Evolutionary conservation across 2,329 filamentous ascomycete species (phyloP).

Genomic region (Claviceps capensis): DNA sequence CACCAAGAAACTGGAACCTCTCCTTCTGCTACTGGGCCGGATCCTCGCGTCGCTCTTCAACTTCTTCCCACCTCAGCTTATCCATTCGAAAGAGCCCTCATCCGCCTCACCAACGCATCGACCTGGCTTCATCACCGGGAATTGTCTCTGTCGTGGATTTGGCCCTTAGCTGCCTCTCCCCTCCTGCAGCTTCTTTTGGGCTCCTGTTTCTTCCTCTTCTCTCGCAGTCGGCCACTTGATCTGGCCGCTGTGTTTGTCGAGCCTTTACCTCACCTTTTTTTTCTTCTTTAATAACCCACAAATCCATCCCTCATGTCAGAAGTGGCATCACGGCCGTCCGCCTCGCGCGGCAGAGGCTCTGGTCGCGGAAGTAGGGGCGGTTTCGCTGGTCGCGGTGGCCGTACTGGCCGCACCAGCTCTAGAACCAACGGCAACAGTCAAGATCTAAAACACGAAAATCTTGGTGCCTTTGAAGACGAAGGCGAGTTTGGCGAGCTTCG

Average conservation of each 20-base stretch:
- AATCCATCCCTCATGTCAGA: conserved; percentile 66
- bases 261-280: conserved; percentile 17
- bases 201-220: conserved; percentile 15
- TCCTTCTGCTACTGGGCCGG: conserved; percentile 11
- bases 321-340: conserved; percentile 70
- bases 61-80: not conserved
- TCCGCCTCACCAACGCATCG: conserved; percentile 15
- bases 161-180: conserved; percentile 11
- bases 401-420: conserved; percentile 15
- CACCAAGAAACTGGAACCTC: no score
- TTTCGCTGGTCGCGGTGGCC: conserved; percentile 58
- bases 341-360: conserved; percentile 80
- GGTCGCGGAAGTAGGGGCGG: conserved; percentile 73
- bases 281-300: conserved; percentile 46
- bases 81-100: conserved; percentile 6
- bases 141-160: conserved; percentile 17
- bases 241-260: conserved; percentile 4
- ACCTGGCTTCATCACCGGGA: conserved; percentile 15
- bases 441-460: conserved; percentile 42
- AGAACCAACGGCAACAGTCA: conserved; percentile 60
- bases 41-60: conserved; percentile 9
- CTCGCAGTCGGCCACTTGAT: conserved; percentile 18
- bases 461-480: conserved; percentile 57
- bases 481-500: conserved; percentile 86
- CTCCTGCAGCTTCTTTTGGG: conserved; percentile 11